Percentiles rank a stretch among this genome's conserved stretches.
Evolutionary conservation across 2,329 filamentous ascomycete genomes (phyloP).

Genomic region (Ophiostoma ips): DNA sequence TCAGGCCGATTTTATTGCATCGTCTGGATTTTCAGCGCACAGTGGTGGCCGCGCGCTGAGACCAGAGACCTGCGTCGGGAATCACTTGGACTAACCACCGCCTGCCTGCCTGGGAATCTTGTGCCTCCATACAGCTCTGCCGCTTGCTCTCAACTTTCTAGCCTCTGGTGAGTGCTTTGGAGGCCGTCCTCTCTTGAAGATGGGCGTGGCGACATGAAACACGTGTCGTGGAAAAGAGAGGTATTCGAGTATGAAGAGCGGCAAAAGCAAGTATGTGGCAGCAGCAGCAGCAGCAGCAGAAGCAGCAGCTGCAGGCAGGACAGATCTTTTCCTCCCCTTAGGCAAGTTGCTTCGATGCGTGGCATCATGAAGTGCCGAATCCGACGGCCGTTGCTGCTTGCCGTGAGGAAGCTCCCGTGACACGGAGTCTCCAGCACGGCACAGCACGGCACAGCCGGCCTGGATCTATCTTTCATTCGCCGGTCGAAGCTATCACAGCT

Average conservation of each 20-base stretch:
- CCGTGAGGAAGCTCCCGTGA: conserved; percentile 1
- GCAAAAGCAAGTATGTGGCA: conserved; percentile 1
- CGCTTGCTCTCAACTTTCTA: conserved; percentile 78
- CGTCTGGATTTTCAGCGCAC: too few species aligned
- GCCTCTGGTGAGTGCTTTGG: conserved; percentile 64
- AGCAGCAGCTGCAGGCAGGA: conserved; percentile 7
- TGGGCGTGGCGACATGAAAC: conserved; percentile 9
- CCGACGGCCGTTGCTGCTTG: not conserved
- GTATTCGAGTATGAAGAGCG: conserved; percentile 1
- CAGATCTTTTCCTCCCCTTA: not conserved
- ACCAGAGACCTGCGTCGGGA: too few species aligned
- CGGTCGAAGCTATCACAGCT: not conserved
- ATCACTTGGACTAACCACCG: conserved; percentile 5
- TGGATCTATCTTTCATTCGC: too few species aligned
- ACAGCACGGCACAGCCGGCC: too few species aligned
- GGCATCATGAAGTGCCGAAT: not conserved
- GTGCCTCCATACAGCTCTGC: conserved; percentile 44
- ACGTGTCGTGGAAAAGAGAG: conserved; percentile 8
- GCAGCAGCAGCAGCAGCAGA: conserved; percentile 43
- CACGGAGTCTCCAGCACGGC: not conserved
- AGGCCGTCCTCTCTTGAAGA: conserved; percentile 19
- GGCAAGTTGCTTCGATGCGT: not conserved
- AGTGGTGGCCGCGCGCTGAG: too few species aligned
- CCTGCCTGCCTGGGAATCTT: conserved; percentile 1
- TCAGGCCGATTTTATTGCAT: not conserved